Evolutionary conservation across 1,284 basidiomycete genomes (phyloP).

Genomic region (Volvariella surrecta): DNA sequence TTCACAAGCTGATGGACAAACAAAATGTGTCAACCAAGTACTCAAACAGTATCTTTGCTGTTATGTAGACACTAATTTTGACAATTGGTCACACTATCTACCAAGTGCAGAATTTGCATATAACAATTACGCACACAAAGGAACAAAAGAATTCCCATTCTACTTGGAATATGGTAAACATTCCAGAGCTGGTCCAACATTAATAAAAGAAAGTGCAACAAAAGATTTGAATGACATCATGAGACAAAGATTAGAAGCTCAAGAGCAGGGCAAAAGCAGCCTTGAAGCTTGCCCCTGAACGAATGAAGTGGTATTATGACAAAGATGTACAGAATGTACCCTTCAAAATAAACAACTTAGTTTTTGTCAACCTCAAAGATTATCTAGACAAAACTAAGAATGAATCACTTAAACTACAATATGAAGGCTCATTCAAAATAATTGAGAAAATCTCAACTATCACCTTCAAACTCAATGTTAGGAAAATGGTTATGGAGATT

Average conservation of each 20-base stretch:
- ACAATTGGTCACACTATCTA: constrained; percentile 27
- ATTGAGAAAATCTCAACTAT: background rate
- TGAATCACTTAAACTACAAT: background rate
- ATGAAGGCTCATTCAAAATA: background rate
- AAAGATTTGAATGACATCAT: background rate
- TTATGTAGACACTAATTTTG: constrained; percentile 22
- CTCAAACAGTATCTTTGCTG: constrained; percentile 22
- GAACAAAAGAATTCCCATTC: constrained; percentile 17
- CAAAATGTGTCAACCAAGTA: constrained; percentile 26
- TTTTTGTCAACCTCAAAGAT: background rate
- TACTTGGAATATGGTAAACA: constrained; percentile 2
- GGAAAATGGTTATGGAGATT: too few species aligned
- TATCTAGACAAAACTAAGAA: background rate
- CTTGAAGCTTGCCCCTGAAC: background rate
- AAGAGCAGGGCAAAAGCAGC: constrained; percentile 1
- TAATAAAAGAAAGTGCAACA: background rate
- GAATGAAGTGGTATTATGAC: constrained; percentile 1
- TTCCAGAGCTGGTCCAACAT: background rate
- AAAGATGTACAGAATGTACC: constrained; percentile 1
- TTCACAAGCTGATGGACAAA: constrained; percentile 14
- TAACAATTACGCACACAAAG: constrained; percentile 19
- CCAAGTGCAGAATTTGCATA: constrained; percentile 22
- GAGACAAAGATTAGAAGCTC: background rate
- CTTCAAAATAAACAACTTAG: background rate
- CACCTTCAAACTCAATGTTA: constrained; percentile 1